phyloP scores from a whole-genome alignment of 1,284 basidiomycete species.

The Anthracocystis panici-leucophaei region DNA sequence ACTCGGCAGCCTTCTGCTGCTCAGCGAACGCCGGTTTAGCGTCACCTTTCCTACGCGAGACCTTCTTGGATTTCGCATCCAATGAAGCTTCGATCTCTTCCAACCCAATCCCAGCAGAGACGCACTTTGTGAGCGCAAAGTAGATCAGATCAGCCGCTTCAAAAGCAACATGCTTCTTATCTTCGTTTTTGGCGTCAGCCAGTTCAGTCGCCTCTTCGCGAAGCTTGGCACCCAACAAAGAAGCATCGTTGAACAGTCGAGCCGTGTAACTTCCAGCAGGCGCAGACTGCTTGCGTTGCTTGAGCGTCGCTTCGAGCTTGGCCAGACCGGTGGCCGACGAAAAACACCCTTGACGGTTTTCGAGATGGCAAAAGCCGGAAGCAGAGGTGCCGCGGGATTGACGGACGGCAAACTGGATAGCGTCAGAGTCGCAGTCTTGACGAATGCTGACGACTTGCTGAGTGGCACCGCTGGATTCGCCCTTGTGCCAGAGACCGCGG shows the following conservation, averaged over 20 bases:
- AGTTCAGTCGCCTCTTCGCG: conserved; percentile 99
- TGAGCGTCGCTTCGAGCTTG: conserved; percentile 84
- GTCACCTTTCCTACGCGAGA: conserved; percentile 89
- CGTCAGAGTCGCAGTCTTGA: conserved; percentile 92
- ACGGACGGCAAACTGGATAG: conserved; percentile 89
- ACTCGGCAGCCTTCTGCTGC: conserved; percentile 65
- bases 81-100: conserved; percentile 87
- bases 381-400: conserved; percentile 78
- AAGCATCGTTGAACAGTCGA: conserved; percentile 84
- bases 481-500: conserved; percentile 96
- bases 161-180: conserved; percentile 83
- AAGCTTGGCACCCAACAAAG: conserved; percentile 89
- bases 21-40: conserved; percentile 87
- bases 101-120: conserved; percentile 84
- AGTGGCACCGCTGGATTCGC: conserved; percentile 92
- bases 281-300: conserved; percentile 79
- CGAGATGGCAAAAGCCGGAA: conserved; percentile 88
- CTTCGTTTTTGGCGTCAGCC: conserved; percentile 82
- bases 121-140: conserved; percentile 89
- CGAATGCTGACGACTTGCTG: conserved; percentile 87
- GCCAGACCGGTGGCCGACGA: conserved; percentile 79
- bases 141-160: conserved; percentile 97
- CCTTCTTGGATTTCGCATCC: conserved; percentile 86
- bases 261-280: conserved; percentile 93
- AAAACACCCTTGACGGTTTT: conserved; percentile 79